Base-by-base conservation (phyloP, 805 yeast species). In the Lipomyces starkeyi region DNA sequence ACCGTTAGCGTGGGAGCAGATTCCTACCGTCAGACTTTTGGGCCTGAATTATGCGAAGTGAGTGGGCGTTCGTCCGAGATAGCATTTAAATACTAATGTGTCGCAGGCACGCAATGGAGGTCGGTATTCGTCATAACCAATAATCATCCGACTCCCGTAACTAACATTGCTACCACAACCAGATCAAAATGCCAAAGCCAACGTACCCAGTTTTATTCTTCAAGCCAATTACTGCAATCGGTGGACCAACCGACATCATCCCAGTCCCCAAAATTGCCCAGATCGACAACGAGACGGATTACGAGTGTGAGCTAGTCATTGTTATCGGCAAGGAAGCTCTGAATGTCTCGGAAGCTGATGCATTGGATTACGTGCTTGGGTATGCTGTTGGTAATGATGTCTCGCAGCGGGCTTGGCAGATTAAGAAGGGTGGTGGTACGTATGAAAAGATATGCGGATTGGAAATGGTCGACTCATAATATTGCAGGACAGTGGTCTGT, bases 381-480 rank as follows among this genome's bases (percentile, higher is more conserved):
- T 86, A 84, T 74, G 74, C 86, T 1, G 82, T 82, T 25, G 88
- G 88, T 3, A 84, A 86, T 74, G 89, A 86, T 73, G 84, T 86
- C 9, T 83, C 87, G 13, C 86, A 84, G 71, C 78, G 88, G 64
- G 81, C 81, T n/a, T 85, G 88, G 88, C 88, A 86, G 73, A 78
- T 80, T 59, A 79, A 82, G 61, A 78, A 83, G 49, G 86, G 87
- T 43, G 86, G 87, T 2, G 80, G 71, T 68, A 58, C 4, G 71
- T 65, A 22, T 14, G 53, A n/a, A 13, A 4, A 9, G 2, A 8
- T 20, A 32, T 32, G 25, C 53, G 3, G 34, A 7, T 9, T 3
- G 43, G 20, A 14, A 32, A 47, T 25, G 7, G 27, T 14, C 56
- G 35, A 29, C 63, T 59, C 3, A 57, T 37, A 14, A 17, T 4